These are phyloP conservation scores for Kuraishia borneana DNA, from an alignment of 805 yeast species.

Conservation along the genomic window DNA sequence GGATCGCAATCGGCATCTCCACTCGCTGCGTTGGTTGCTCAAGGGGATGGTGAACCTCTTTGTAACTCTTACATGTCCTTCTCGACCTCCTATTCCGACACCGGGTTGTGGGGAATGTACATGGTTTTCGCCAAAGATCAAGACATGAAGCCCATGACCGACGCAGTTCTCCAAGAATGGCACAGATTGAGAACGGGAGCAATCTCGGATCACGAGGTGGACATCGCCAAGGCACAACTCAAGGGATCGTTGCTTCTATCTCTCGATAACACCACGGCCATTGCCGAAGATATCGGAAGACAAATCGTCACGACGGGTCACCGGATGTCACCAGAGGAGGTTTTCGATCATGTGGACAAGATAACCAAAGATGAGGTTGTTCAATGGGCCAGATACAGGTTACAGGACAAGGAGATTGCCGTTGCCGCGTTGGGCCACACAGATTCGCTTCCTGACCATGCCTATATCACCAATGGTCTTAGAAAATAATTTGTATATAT, in stretches of 20 bases:
- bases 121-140: constrained; percentile 71
- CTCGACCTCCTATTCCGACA: constrained; percentile 93
- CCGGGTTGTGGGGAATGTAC: constrained; percentile 97
- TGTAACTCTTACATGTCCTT: constrained; percentile 96
- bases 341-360: constrained; percentile 62
- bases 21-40: constrained; percentile 48
- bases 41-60: constrained; percentile 45
- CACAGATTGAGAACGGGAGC: constrained; percentile 69
- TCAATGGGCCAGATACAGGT: constrained; percentile 77
- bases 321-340: constrained; percentile 62
- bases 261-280: constrained; percentile 88
- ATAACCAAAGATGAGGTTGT: constrained; percentile 74
- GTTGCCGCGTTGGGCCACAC: constrained; percentile 88
- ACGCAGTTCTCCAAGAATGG: constrained; percentile 83
- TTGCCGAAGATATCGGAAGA: constrained; percentile 96
- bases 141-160: constrained; percentile 54
- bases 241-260: constrained; percentile 86
- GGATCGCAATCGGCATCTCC: constrained; percentile 82
- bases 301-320: constrained; percentile 92
- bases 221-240: constrained; percentile 87
- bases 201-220: constrained; percentile 76
- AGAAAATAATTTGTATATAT: no score
- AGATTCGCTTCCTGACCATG: constrained; percentile 55
- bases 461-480: constrained; percentile 35
- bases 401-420: constrained; percentile 72